Evolutionary conservation across 1,284 basidiomycete genomes (phyloP), one percentile per base, ranked within the genome.

Genomic region (Moesziomyces globuligerus): DNA sequence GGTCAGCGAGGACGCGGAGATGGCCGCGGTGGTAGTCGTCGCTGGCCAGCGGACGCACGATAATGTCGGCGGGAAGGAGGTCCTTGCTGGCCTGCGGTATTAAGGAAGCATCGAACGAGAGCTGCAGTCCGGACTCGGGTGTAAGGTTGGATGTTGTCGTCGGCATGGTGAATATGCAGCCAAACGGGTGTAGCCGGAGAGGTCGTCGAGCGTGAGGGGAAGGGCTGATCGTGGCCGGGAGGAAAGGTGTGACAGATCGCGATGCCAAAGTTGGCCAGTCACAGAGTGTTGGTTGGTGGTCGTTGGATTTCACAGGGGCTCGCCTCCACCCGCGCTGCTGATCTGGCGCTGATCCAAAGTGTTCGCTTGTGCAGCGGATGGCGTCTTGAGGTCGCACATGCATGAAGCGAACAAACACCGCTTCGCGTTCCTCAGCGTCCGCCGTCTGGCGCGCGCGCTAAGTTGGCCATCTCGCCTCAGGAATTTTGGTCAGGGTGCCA

Each of bases 11-110:
- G 13, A 97, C 89, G 23, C 85, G 81, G 74, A 98, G 89, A 84
- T 98, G 93, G 1, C 90, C 90, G 21, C 93, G 89, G 10, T 84
- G 80, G 84, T 94, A 90, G 86, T 98, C 95, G 28, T 90, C 89
- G 15, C 89, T 89, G 0, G 93, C 88, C 13, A 98, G 86, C 0
- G 95, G 95, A 20, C 95, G 92, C 23, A 96, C 86, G 83, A 89
- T 85, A 56, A 89, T 83, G 55, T 86, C 85, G 51, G 85, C 61
- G 24, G 87, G 88, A 2, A 92, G 84, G 57, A 86, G 85, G 6
- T 84, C 83, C 62, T 86, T 86, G 54, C 90, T 87, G 29, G 89
- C 86, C 3, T 81, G 75, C 0, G 90, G 88, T 76, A 92, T 89
- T 77, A 90, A 85, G 41, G 87, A 85, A 29, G 88, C 78, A 28